Conservation (phyloP, 73 alveolate genomes). For the Paramecium biaurelia region DNA sequence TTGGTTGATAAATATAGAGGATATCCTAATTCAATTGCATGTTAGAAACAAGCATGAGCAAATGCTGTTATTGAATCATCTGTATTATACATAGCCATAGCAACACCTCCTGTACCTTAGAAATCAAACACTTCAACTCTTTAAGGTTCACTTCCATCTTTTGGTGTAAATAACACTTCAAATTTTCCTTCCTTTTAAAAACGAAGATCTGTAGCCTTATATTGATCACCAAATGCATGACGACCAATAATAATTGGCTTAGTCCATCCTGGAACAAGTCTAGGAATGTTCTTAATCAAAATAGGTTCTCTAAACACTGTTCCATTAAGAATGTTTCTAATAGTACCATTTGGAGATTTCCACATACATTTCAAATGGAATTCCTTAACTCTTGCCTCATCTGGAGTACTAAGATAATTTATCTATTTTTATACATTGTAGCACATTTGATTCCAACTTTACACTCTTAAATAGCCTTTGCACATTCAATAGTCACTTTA, state of each 20-base stretch:
- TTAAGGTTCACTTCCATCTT: slow-evolving; percentile 73
- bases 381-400: slow-evolving; percentile 83
- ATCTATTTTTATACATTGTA: slow-evolving; percentile 62
- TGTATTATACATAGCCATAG: slow-evolving; percentile 87
- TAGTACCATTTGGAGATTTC: slow-evolving; percentile 90
- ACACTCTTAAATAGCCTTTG: slow-evolving; percentile 77
- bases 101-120: slow-evolving; percentile 72
- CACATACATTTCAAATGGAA: slow-evolving; percentile 83
- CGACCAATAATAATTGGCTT: slow-evolving; percentile 88
- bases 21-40: slow-evolving; percentile 74
- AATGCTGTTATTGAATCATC: slow-evolving; percentile 77
- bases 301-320: slow-evolving; percentile 92
- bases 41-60: slow-evolving; percentile 80
- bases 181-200: slow-evolving; percentile 73
- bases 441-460: slow-evolving; percentile 92
- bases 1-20: slow-evolving; percentile 82
- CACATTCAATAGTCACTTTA: slow-evolving; percentile 85
- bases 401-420: slow-evolving; percentile 71
- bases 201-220: slow-evolving; percentile 78
- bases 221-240: slow-evolving; percentile 87
- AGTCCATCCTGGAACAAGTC: slow-evolving; percentile 86
- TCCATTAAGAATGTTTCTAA: slow-evolving; percentile 83
- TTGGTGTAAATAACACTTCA: slow-evolving; percentile 72
- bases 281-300: slow-evolving; percentile 77
- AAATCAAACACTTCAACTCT: slow-evolving; percentile 70